Percentiles rank a stretch among this genome's conserved stretches.
Evolutionary conservation across 1,284 basidiomycete species (phyloP).

Genomic region (Cutaneotrichosporon dermatis): DNA sequence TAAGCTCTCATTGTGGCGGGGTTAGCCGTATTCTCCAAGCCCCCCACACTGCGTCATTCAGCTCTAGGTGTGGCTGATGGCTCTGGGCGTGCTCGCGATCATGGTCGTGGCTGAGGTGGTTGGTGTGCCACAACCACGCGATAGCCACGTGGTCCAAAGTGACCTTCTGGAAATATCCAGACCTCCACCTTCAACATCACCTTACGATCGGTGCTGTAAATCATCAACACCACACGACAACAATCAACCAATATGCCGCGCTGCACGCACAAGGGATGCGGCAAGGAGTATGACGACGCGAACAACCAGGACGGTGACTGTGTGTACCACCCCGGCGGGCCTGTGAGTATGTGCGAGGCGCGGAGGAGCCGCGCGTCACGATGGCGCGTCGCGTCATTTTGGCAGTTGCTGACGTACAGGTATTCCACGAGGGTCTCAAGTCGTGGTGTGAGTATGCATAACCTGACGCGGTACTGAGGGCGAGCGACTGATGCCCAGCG

Average conservation of each 20-base stretch:
- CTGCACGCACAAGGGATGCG: slow-evolving; percentile 75
- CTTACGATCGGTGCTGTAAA: neutral
- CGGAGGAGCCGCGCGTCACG: too few relatives aligned
- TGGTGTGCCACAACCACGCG: slow-evolving; percentile 1
- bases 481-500: slow-evolving; percentile 21
- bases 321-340: slow-evolving; percentile 73
- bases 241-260: slow-evolving; percentile 31
- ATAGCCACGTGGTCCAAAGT: neutral
- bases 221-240: neutral
- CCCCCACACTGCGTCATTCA: too few relatives aligned
- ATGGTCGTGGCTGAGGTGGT: too few relatives aligned
- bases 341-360: slow-evolving; percentile 54
- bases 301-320: slow-evolving; percentile 60
- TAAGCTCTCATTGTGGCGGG: neutral
- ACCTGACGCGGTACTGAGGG: too few relatives aligned
- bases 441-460: slow-evolving; percentile 64
- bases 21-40: too few relatives aligned
- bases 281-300: slow-evolving; percentile 60
- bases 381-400: too few relatives aligned
- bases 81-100: neutral
- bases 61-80: too few relatives aligned
- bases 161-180: slow-evolving; percentile 6
- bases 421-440: slow-evolving; percentile 92
- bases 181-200: neutral
- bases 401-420: slow-evolving; percentile 49